Base-by-base conservation (phyloP, 768 basidiomycete species). In the Clitopilus hobsonii region DNA sequence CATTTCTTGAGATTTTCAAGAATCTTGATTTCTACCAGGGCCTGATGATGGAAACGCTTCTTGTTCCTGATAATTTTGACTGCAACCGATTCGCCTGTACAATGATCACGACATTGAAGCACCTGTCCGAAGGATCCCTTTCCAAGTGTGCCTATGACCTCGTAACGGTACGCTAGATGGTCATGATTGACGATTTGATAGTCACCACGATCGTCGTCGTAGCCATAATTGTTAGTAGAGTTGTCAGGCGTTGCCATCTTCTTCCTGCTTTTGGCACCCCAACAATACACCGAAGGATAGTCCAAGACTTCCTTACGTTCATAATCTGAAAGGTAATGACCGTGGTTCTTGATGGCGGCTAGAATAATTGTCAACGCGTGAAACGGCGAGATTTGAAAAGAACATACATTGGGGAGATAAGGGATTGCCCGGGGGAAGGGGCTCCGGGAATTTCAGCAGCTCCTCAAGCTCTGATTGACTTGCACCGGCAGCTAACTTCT, bases 41-140 rank as follows among this genome's bases (percentile, higher is more conserved):
- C 97, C 69, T 98, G 97, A 63, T 96, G 92, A 68, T 98, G 95
- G 76, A 98, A 98, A 49, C 97, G 82, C 71, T 98, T 98, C 79
- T 98, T 98, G 77, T 98, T 98, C 36, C 97, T 86, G 63, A 99
- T 98, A 58, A 99, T 98, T 79, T 99, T 99, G 74, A 99, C 86
- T 16, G 97, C 97, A 8, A 98, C 92, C n/a, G 93, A 94, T 63
- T 91, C 83, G 8, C 97, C 97, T 11, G 94, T 94, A 64, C 84
- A 86, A 67, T 98, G 92, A 71, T 98, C 97, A 38, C 96, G 86
- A 69, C 96, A 98, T 66, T 91, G 88, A 18, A 98, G 71, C 13
- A 99, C 97, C 67, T 98, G 97, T 16, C 97, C 97, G 62, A 99
- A 99, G 6, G 96, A 98, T 36, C 97, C 97, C 72, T 98, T 98